Evolutionary conservation across 2,329 filamentous ascomycete species (phyloP), one percentile per base, ranked within the genome.

Genomic region (Diaporthe capsici): DNA sequence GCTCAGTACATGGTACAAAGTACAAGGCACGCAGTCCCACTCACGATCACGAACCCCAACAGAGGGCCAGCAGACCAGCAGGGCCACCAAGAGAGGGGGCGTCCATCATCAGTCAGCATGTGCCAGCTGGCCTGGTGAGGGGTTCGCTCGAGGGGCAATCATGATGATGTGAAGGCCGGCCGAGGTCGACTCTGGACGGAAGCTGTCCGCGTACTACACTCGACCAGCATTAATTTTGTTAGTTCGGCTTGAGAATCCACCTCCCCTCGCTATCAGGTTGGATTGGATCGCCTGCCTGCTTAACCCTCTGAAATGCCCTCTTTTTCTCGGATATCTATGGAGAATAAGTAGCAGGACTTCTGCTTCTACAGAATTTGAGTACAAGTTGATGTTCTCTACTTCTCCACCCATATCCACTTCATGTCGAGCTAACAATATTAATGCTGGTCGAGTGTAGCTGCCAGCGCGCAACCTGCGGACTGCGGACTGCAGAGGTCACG

Each of bases 91-190:
- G 42, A 49, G 49, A 57, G 60, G 58, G 49, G 49, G 58, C 37
- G 8, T 42, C 47, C 60, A 65, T 42, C 34, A 73, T 65, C 58
- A 73, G 71, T 73, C 71, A 73, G 71, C 58, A 73, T 17, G 34
- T 73, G 71, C 71, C 71, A 73, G 71, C 71, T 73, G 71, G 71
- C 71, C 71, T 37, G 39, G 47, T 55, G 68, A 60, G 55, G 68
- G 68, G 65, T 70, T 55, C 55, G 49, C 13, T 42, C 34, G 65
- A 68, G 65, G 65, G 34, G 49, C 25, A 15, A 53, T 68, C 6
- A 25, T 53, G 25, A 49, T 31, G 63, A n/a, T 37, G 57, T 28
- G 47, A 39, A 39, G 31, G 47, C 65, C 31, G 31, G 47, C 47
- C 71, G 71, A 65, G 71, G 58, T 53, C 60, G 25, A 51, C 13